Base-by-base conservation (phyloP, 306 rosid species). In the Benincasa hispida region DNA sequence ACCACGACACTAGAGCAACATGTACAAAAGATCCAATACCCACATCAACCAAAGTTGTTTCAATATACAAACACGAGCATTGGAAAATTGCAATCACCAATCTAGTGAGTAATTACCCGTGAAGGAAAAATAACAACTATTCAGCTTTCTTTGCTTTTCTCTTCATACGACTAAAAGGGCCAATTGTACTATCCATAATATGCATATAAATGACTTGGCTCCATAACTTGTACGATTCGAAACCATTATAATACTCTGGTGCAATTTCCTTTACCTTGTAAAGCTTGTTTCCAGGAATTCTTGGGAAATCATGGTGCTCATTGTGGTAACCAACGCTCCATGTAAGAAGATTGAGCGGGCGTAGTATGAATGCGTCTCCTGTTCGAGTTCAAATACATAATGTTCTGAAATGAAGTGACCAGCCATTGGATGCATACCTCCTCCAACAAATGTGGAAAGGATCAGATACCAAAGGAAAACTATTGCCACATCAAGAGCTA, bases 341-440 rank as follows among this genome's bases (percentile, higher is more conserved):
- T 13, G 97, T 86, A 45, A 93, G 79, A 76, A 87, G 81, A 81
- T 90, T 93, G 57, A 91, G 74, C 18, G 97, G 96, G 70, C 97
- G 42, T 90, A 91, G 85, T 91, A 94, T 77, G 95, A 91, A 82
- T 91, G 91, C 10, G 97, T 94, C 82, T 94, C 98, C 79, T 91
- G 98, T 0, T 85, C 86, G 14, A 96, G 93, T 7, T 89, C 80
- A 88, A 91, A 94, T 24, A 91, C 87, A 72, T 94, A 94, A 79
- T 94, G 97, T 83, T 94, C 97, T 0, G 96, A 94, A 77, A 94
- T 87, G 91, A 94, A 91, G 84, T 91, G 97, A 61, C 98, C 97
- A 22, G 96, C 96, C 93, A 94, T 91, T n/a, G 98, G 98, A 73
- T 93, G 98, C 92, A 93, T 79, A 48, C 98, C 97, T 30, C 98